These are phyloP conservation scores for Cylindricascospora bacillispora DNA, from an alignment of 1,139 yeast species.

Conservation along the genomic window DNA sequence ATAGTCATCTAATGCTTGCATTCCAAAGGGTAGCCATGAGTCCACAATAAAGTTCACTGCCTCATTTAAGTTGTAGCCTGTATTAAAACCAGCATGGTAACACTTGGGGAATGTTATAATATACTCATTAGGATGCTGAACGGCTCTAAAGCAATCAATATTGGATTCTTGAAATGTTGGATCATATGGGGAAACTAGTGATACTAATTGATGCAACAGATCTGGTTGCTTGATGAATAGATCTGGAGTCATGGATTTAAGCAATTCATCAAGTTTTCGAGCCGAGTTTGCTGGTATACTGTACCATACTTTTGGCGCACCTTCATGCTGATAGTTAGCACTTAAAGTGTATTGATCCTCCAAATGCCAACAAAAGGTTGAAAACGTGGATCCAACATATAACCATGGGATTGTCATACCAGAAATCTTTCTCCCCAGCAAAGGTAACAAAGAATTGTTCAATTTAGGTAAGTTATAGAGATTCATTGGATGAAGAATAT, in stretches of 20 bases:
- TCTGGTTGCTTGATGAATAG: conserved; percentile 79
- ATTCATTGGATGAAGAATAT: conserved; percentile 52
- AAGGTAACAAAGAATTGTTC: conserved; percentile 48
- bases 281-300: conserved; percentile 53
- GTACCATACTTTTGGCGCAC: conserved; percentile 70
- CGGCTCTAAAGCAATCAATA: conserved; percentile 53
- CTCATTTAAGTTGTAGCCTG: conserved; percentile 67
- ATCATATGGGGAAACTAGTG: conserved; percentile 59
- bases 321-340: conserved; percentile 67
- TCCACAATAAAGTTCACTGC: conserved; percentile 70
- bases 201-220: conserved; percentile 72
- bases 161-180: conserved; percentile 33
- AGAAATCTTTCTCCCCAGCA: conserved; percentile 48
- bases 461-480: conserved; percentile 56
- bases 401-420: conserved; percentile 84
- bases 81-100: conserved; percentile 70
- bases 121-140: conserved; percentile 74
- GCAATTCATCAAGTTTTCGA: conserved; percentile 39
- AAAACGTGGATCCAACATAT: conserved; percentile 58
- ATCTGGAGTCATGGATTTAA: conserved; percentile 62
- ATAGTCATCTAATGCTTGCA: conserved; percentile 45
- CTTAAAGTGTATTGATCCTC: conserved; percentile 72
- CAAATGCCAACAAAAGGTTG: conserved; percentile 79
- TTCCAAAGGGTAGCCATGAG: conserved; percentile 56
- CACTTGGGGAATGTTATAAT: conserved; percentile 66